Base-by-base conservation (phyloP, 257 asterid species). In the Przewalskia tangutica region DNA sequence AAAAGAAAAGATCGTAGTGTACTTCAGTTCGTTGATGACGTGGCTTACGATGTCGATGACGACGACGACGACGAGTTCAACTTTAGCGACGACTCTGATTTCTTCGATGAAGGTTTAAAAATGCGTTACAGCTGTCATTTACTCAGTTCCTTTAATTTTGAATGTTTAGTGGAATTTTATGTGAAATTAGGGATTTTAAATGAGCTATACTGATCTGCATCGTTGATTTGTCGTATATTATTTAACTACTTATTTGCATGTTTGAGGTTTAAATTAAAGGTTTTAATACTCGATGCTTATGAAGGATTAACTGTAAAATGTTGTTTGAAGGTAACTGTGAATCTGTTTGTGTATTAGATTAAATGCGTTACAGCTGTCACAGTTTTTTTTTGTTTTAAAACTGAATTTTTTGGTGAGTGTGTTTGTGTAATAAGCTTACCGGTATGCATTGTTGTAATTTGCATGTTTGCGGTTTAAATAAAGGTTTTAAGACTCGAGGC, bases 1-100 rank as follows among this genome's bases (percentile, higher is more conserved):
- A 94, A 91, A 83, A 83, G 94, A 81, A 91, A 85, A 81, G 89
- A 87, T 79, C 93, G 90, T 3, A 87, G 83, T 63, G 90, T 86
- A 44, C 82, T 91, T 82, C 94, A 89, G 85, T 93, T 94, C 84
- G 81, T 93, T 75, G 98, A 94, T 0, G 97, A 91, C 54, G 77
- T 56, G 40, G 97, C 98, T 54, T 86, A 84, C 89, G 90, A 90
- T 83, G 89, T 85, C 55, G 91, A 88, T 68, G 93, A 88, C 20
- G 94, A 71, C 2, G 77, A 40, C 7, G 83, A 87, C 13, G 87
- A 40, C 5, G 86, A 84, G 7, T 59, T 88, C 0, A 89, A 90
- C 8, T 86, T 85, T 62, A 87, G 93, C 38, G 97, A 89, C 27
- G 95, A 89, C 20, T 87, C 86, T 38, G 81, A 77, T 12, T 20